Evolutionary conservation across 768 basidiomycete genomes (phyloP).

Genomic region (Xerocomus brunneocitrinus): DNA sequence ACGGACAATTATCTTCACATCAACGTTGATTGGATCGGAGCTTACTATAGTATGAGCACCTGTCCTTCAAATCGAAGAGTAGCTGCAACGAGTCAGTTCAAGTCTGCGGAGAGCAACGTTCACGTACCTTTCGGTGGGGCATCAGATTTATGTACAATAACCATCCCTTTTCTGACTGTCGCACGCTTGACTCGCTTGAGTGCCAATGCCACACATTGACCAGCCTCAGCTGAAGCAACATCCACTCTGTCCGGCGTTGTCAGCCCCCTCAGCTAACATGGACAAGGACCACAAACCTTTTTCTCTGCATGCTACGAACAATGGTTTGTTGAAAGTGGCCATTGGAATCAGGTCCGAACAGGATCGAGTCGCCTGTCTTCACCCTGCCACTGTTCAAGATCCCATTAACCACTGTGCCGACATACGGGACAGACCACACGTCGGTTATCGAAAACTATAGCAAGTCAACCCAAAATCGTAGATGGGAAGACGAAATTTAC

Average conservation of each 20-base stretch:
- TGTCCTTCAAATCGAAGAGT: conserved; percentile 88
- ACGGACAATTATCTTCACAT: not conserved
- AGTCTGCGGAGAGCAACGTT: not conserved
- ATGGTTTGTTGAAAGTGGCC: conserved; percentile 79
- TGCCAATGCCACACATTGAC: conserved; percentile 92
- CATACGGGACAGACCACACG: conserved; percentile 84
- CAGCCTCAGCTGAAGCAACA: conserved; percentile 85
- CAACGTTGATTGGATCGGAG: conserved; percentile 1
- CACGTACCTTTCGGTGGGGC: conserved; percentile 64
- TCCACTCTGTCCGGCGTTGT: conserved; percentile 50
- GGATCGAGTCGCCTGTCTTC: conserved; percentile 74
- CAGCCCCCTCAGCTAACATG: not conserved
- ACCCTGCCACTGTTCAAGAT: conserved; percentile 73
- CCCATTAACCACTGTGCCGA: conserved; percentile 81
- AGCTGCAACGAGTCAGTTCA: conserved; percentile 39
- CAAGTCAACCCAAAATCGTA: conserved; percentile 9
- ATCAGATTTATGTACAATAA: conserved; percentile 78
- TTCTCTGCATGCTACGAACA: conserved; percentile 92
- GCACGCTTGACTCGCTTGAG: conserved; percentile 82
- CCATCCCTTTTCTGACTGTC: conserved; percentile 91
- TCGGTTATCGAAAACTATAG: conserved; percentile 78
- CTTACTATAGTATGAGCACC: conserved; percentile 88
- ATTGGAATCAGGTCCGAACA: conserved; percentile 89
- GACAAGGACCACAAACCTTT: conserved; percentile 49
- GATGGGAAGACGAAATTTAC: conserved; percentile 32